Base-by-base conservation (phyloP, 176 grass and related monocot species). In the Juncus effusus region DNA sequence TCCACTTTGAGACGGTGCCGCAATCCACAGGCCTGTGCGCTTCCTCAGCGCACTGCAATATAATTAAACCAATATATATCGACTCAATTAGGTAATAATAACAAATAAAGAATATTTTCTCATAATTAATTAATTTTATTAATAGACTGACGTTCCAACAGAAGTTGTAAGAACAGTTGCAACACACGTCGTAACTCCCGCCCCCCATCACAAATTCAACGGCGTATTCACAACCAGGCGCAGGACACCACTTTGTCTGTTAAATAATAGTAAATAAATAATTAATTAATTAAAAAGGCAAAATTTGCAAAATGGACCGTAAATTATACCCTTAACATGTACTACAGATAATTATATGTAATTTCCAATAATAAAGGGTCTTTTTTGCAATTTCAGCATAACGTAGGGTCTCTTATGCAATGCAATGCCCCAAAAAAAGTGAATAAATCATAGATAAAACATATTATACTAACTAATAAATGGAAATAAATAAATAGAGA, bases 191-290 rank as follows among this genome's bases (percentile, higher is more conserved):
- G 44, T 93, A 99, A 55, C 80, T 99, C 73, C 83, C 85, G 74
- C 89, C 82, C 38, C 95, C 95, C 81, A 99, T 92, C 19, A 99
- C 83, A 13, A 93, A 99, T 76, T 93, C 89, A 67, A 87, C 85
- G 7, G 95, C 95, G 78, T 87, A 99, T 38, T 99, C 95, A 72
- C 95, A 99, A 67, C 95, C 95, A 90, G 95, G 95, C 42, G 95
- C 89, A 83, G 95, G 95, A 60, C 95, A 99, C 95, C 95, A 99
- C 71, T 99, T 99, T 75, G 89, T 99, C 95, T 99, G 77, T 76
- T 78, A 62, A 76, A 60, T 3, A 56, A 52, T 12, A 59, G 51
- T 67, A n/a, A 74, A 83, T 69, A 44, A 87, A n/a, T 61, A 40
- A 15, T 12, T 42, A 16, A 13, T 37, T 41, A 50, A 59, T 59